Evolutionary conservation across 2,329 filamentous ascomycete genomes (phyloP).

Genomic region (Monilinia vaccinii-corymbosi): DNA sequence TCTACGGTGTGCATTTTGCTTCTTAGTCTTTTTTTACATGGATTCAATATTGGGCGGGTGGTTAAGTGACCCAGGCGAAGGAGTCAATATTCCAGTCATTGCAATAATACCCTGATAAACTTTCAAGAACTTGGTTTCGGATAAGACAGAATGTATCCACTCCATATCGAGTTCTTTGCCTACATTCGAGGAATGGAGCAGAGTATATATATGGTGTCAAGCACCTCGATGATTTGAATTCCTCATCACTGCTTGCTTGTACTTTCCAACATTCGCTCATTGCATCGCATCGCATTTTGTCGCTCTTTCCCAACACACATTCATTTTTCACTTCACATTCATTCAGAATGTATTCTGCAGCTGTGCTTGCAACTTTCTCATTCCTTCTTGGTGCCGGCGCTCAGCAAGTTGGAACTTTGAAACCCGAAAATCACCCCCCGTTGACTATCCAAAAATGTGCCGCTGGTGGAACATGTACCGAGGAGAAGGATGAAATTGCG

Average conservation of each 20-base stretch:
- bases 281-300: too few species aligned
- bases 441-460: conserved; percentile 28
- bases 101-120: neutral
- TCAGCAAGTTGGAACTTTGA: conserved; percentile 34
- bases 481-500: conserved; percentile 40
- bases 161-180: neutral
- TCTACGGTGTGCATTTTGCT: too few species aligned
- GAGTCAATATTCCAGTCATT: neutral
- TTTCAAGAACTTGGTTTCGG: neutral
- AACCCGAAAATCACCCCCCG: conserved; percentile 40
- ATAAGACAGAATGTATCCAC: neutral
- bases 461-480: conserved; percentile 33
- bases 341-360: conserved; percentile 1
- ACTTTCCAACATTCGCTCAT: neutral
- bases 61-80: neutral
- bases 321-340: neutral
- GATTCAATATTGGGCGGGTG: neutral
- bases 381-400: conserved; percentile 11
- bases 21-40: neutral
- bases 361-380: conserved; percentile 5
- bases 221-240: neutral
- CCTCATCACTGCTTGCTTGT: neutral
- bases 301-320: conserved; percentile 1
- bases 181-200: neutral
- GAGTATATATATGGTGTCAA: conserved; percentile 1